A percentile compares a stretch with the other conserved stretches of the same genome.
Evolutionary conservation across 768 basidiomycete genomes (phyloP).

Genomic region (Phaffia tasmanica): DNA sequence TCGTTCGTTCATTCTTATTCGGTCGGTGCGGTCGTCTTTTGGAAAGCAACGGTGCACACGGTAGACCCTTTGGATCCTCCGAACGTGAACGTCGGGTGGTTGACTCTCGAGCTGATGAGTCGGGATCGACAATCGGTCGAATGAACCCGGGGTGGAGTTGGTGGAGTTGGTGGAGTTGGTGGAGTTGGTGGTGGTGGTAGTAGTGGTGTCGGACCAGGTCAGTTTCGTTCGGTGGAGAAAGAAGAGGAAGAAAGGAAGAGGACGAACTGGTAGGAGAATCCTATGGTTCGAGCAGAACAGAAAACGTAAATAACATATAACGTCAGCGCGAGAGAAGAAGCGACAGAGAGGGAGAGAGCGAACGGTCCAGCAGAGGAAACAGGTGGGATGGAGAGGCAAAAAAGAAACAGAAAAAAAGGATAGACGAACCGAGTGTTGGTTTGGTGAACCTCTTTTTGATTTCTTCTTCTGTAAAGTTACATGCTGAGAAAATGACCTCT

Average conservation of each 20-base stretch:
- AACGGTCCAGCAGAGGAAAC: background rate
- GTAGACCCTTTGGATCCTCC: conserved; percentile 23
- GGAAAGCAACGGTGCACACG: conserved; percentile 25
- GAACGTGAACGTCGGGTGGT: conserved; percentile 24
- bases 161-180: too few species aligned
- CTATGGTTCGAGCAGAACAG: background rate
- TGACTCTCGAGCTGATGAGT: conserved; percentile 20
- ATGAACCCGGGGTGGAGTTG: background rate
- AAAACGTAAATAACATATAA: background rate
- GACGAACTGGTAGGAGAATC: conserved; percentile 15
- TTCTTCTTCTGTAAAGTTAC: conserved; percentile 42
- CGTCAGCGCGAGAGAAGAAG: background rate
- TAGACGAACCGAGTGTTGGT: conserved; percentile 9
- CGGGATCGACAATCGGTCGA: too few species aligned
- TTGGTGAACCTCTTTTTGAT: conserved; percentile 34
- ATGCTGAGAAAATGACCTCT: conserved; percentile 25
- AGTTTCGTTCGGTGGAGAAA: background rate
- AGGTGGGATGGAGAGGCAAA: background rate
- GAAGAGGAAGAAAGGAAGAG: background rate
- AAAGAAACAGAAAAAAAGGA: background rate
- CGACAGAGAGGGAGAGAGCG: background rate
- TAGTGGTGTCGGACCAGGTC: background rate
- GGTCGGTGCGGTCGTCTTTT: background rate
- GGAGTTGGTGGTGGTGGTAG: too few species aligned
- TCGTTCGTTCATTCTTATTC: background rate